Evolutionary conservation across 164 flowering plant species (phyloP), one percentile per base, ranked within the genome.

Genomic region (Sedum album): DNA sequence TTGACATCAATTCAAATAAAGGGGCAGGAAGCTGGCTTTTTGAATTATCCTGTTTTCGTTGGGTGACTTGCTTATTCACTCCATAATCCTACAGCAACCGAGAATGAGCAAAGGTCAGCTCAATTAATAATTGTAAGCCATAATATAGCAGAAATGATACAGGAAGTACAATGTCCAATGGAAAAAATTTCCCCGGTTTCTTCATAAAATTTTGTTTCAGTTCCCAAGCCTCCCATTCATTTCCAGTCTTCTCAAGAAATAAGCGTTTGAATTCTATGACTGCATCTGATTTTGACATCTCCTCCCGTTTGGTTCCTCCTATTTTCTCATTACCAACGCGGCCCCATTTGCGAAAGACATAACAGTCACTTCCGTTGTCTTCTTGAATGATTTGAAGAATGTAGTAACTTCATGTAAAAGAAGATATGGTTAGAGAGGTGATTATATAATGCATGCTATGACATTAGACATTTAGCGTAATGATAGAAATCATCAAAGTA

Each of bases 311-410:
- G 70, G 7, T 79, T 53, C 96, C 96, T 68, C 96, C 97, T 83
- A 92, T 89, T 76, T 85, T 93, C 4, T 86, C 88, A 78, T 84
- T 86, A 25, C 99, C 99, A 76, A 90, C 90, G 25, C 97, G 93
- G 51, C 99, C 99, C 99, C 97, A 95, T 80, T 95, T 93, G 14
- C 96, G 99, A 66, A 92, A 95, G 17, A 95, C 91, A 77, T 81
- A 81, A 74, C 97, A 92, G 20, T 79, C 86, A 30, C 86, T 73
- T 28, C 93, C 86, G 75, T 79, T 84, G 76, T 95, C 99, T 23
- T 89, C 96, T 89, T 92, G 78, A 62, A 95, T 88, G 42, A 95
- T 79, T 82, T 95, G 97, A 73, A 95, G 96, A 62, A 95, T 86
- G 63, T 95, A 95, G 74, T 88, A 95, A 77, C 99, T 94, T 76